Evolutionary conservation across 371 early-diverging fungal genomes (phyloP), one percentile per base, ranked within the genome.

Genomic region (Apophysomyces ossiformis): DNA sequence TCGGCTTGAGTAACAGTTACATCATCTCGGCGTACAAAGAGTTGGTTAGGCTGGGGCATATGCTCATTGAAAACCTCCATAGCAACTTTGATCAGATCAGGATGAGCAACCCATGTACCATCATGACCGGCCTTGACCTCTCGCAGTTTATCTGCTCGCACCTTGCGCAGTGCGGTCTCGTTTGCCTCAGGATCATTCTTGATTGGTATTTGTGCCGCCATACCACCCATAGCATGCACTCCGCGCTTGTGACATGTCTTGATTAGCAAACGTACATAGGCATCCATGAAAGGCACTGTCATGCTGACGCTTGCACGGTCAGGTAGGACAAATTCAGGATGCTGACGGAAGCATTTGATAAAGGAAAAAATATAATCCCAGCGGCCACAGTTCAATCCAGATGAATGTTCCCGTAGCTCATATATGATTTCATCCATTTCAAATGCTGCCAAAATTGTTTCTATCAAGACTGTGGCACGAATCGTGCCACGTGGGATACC

Each of bases 371-470:
- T 97, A 86, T 97, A 96, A 81, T 97, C 97, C 97, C 97, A 97
- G 37, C 97, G 90, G 58, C 97, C 97, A 79, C 97, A 97, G 94
- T 97, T 97, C 63, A 97, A 87, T 13, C 97, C 97, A n/a, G 95
- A 83, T 21, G 96, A 96, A 86, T 97, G 97, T 39, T 96, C 92
- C 70, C 96, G 92, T 62, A 97, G 85, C 84, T 97, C 97, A 76
- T 93, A 97, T 77, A 97, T 96, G 76, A 97, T 95, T 79, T 97
- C 97, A 63, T 97, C 97, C 97, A 97, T 97, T 82, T 97, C 95
- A 81, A 93, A 97, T 46, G 95, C 91, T 7, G 95, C 97, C 66
- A 94, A 78, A 75, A 97, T 96, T 65, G 97, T 97, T 82, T 97
- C 97, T 71, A 97, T 97, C 71, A 97, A 79, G 45, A 95, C 95